A percentile compares a stretch with the other conserved stretches of the same genome.
Conservation (phyloP, 2,329 filamentous ascomycete genomes). For the Talaromyces sp. region DNA sequence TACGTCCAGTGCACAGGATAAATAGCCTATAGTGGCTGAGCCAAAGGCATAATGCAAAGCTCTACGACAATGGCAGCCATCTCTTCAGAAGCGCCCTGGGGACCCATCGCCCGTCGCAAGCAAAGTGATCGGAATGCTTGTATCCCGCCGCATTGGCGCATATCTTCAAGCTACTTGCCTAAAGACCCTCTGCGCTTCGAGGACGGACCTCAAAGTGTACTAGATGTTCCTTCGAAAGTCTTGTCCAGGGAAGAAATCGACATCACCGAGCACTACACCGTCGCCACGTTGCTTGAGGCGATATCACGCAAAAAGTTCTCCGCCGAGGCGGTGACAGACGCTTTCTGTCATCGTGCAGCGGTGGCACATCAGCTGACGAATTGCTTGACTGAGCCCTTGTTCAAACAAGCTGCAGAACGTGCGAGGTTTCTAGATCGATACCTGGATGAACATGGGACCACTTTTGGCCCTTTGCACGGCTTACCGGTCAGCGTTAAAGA, state of each 20-base stretch:
- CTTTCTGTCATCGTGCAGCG: constrained; percentile 12
- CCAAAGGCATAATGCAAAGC: neutral
- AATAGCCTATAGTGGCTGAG: neutral
- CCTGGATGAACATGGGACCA: no score
- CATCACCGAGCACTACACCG: constrained; percentile 12
- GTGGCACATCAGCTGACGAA: constrained; percentile 13
- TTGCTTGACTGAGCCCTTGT: no score
- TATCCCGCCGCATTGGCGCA: constrained; percentile 9
- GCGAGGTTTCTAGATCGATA: no score
- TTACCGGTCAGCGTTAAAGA: no score
- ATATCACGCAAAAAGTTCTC: constrained; percentile 8
- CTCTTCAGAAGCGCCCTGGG: constrained; percentile 8
- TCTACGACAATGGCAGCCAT: constrained; percentile 7
- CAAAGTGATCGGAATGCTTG: constrained; percentile 7
- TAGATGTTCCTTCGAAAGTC: constrained; percentile 12
- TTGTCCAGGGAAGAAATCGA: constrained; percentile 10
- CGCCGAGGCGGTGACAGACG: constrained; percentile 10
- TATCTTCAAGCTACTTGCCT: constrained; percentile 5
- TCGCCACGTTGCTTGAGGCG: constrained; percentile 1
- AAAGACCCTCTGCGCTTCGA: constrained; percentile 9
- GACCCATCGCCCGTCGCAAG: constrained; percentile 7
- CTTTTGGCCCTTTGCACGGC: no score
- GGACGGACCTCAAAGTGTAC: constrained; percentile 10
- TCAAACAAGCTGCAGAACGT: no score
- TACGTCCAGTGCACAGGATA: neutral